Conservation (phyloP, 108 stramenopile genomes). For the Schizochytrium sp. region DNA sequence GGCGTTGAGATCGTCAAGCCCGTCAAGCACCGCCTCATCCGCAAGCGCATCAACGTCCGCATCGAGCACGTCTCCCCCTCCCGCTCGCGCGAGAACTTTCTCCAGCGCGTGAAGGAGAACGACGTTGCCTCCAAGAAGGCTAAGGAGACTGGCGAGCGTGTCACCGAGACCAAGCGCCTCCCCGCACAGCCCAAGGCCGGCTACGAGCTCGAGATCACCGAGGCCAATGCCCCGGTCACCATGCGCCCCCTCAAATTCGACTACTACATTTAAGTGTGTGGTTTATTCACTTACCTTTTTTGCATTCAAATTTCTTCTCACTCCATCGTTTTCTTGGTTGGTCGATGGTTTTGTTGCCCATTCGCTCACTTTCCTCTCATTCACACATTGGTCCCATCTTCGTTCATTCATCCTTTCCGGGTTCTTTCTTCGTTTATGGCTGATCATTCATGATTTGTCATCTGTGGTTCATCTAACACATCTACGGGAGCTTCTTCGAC, state of each 20-base stretch:
- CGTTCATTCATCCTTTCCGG: constrained; percentile 4
- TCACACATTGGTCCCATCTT: not conserved
- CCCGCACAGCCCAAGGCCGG: constrained; percentile 94
- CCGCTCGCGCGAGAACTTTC: constrained; percentile 95
- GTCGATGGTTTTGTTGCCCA: not conserved
- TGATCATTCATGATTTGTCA: not conserved
- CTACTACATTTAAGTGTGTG: constrained; percentile 71
- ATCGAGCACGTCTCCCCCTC: constrained; percentile 96
- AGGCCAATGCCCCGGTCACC: constrained; percentile 66
- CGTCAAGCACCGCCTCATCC: constrained; percentile 95
- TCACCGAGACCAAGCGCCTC: constrained; percentile 84
- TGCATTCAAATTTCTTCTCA: not conserved
- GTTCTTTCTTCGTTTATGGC: constrained; percentile 13
- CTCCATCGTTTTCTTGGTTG: not conserved
- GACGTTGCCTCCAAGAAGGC: constrained; percentile 72
- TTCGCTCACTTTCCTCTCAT: not conserved
- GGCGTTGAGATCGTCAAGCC: constrained; percentile 98
- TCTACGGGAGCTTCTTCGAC: too few species aligned
- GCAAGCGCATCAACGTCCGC: constrained; percentile 98
- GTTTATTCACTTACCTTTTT: constrained; percentile 47
- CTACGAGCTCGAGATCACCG: constrained; percentile 80
- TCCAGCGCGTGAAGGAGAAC: constrained; percentile 74
- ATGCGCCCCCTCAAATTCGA: constrained; percentile 77
- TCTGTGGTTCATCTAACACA: too few species aligned
- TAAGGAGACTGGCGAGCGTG: constrained; percentile 65